phyloP scores from a whole-genome alignment of 345 rosid genomes.

The Bruguiera parviflora region DNA sequence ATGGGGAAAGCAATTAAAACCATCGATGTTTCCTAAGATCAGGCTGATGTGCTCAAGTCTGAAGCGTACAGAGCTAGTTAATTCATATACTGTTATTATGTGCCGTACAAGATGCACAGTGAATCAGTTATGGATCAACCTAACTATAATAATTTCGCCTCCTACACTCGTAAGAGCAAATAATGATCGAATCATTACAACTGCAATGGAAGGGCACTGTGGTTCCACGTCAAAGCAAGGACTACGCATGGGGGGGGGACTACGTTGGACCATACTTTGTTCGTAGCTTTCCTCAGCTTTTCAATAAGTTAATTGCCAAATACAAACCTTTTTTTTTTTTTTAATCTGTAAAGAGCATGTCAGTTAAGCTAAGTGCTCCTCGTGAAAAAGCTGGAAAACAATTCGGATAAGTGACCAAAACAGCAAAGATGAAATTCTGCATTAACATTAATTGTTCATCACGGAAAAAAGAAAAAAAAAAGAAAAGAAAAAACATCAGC shows the following conservation, averaged over 20 bases:
- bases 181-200: background rate
- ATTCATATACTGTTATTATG: background rate
- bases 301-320: background rate
- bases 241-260: background rate
- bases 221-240: conserved; percentile 11
- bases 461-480: too few relatives aligned
- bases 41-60: too few relatives aligned
- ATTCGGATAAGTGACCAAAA: too few relatives aligned
- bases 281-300: background rate
- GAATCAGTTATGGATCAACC: background rate
- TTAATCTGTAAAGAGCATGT: background rate
- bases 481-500: too few relatives aligned
- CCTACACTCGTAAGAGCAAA: background rate
- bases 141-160: background rate
- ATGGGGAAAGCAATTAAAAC: too few relatives aligned
- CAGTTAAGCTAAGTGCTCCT: background rate
- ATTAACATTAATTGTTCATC: too few relatives aligned
- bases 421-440: too few relatives aligned
- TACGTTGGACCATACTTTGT: conserved; percentile 4
- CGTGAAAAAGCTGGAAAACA: too few relatives aligned
- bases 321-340: background rate
- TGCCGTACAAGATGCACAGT: background rate
- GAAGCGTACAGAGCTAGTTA: too few relatives aligned
- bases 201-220: background rate
- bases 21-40: too few relatives aligned